Conservation (phyloP, 805 yeast genomes). For the Clavispora carvajalis region DNA sequence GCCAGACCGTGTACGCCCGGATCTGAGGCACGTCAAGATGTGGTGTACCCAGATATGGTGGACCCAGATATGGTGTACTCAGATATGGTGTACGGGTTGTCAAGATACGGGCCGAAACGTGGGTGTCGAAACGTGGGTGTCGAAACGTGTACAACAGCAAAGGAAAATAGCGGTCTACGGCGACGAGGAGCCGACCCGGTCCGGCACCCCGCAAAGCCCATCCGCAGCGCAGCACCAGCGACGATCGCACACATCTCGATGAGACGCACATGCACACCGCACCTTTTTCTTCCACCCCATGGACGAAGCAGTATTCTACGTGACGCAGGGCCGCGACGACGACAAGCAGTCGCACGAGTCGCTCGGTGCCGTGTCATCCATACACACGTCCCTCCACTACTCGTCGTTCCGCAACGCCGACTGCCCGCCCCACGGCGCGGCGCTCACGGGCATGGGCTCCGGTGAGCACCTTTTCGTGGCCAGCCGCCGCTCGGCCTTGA, state of each 20-base stretch:
- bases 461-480: conserved; percentile 59
- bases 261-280: conserved; percentile 1
- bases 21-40: no score
- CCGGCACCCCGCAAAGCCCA: no score
- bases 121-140: no score
- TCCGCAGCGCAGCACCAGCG: neutral
- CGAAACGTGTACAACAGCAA: no score
- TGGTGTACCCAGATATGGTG: no score
- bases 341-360: conserved; percentile 43
- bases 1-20: no score
- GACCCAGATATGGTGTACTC: no score
- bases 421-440: conserved; percentile 41
- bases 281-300: conserved; percentile 17
- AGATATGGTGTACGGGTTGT: no score
- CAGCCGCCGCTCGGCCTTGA: conserved; percentile 63
- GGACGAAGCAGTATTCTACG: conserved; percentile 49
- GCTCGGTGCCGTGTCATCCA: conserved; percentile 36
- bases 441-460: conserved; percentile 39
- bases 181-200: no score
- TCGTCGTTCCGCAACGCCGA: conserved; percentile 51
- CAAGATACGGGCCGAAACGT: no score
- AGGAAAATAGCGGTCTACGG: no score
- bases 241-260: neutral
- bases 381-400: conserved; percentile 44
- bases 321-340: conserved; percentile 38